phyloP scores from a whole-genome alignment of 495 filamentous ascomycete genomes.

The Daldinia caldariorum region DNA sequence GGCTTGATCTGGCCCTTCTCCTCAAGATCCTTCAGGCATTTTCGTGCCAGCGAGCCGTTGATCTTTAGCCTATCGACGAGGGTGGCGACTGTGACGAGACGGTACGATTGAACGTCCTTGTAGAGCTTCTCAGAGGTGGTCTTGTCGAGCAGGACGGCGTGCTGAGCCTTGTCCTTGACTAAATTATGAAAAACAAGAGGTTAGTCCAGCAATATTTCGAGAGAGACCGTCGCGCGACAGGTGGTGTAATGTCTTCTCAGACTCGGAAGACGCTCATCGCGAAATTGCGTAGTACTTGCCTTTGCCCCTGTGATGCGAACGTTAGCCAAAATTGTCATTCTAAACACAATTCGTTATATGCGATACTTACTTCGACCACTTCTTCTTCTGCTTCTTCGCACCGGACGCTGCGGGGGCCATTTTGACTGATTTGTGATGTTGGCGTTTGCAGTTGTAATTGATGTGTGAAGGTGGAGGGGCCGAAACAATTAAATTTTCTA shows the following conservation, averaged over 20 bases:
- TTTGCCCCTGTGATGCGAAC: slow-evolving; percentile 46
- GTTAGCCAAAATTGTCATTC: slow-evolving; percentile 36
- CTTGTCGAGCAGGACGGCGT: slow-evolving; percentile 85
- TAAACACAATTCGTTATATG: background rate
- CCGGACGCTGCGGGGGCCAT: slow-evolving; percentile 84
- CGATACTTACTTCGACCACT: slow-evolving; percentile 90
- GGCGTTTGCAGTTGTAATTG: slow-evolving; percentile 56
- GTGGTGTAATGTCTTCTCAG: slow-evolving; percentile 20
- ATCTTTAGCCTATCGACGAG: slow-evolving; percentile 99
- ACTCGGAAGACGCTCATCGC: slow-evolving; percentile 20
- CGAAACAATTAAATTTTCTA: slow-evolving; percentile 49
- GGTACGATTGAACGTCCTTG: slow-evolving; percentile 99
- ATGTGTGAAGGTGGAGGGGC: slow-evolving; percentile 52
- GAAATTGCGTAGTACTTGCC: slow-evolving; percentile 42
- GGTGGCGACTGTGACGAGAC: slow-evolving; percentile 97
- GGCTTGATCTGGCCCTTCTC: slow-evolving; percentile 99
- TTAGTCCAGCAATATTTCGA: slow-evolving; percentile 30
- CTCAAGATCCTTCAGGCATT: slow-evolving; percentile 92
- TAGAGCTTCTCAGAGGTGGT: slow-evolving; percentile 88
- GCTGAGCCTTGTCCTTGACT: slow-evolving; percentile 99
- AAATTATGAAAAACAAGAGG: slow-evolving; percentile 36
- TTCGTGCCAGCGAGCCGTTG: slow-evolving; percentile 94
- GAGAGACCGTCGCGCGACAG: slow-evolving; percentile 18
- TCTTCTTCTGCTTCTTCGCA: slow-evolving; percentile 99
- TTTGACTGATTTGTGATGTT: slow-evolving; percentile 55